Base-by-base conservation (phyloP, 148 eudicot genomes). In the Fagopyrum esculentum region DNA sequence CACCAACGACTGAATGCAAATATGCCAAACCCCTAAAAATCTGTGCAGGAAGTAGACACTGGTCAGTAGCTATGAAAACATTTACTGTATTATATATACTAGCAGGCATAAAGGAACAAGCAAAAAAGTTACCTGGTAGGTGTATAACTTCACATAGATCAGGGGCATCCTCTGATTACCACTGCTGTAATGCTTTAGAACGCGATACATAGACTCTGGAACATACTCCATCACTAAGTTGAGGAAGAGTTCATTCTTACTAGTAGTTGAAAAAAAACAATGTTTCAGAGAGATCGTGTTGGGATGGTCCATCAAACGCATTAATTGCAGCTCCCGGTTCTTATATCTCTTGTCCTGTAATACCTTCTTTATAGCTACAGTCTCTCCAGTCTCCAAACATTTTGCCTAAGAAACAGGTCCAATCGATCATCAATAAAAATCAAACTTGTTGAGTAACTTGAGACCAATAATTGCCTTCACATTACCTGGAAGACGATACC, bases 181-280 rank as follows among this genome's bases (percentile, higher is more conserved):
- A 60, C 79, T 82, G 80, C 79, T 83, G 63, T 84, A 86, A 71
- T 86, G 89, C 81, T 88, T 88, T 76, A 88, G 64, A 71, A 83
- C 85, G 43, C 85, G 78, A 74, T 72, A 88, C 80, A 88, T 81
- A 47, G 81, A 81, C 80, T 86, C 92, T 4, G 92, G 92, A 71
- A 88, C 92, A 81, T 84, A 88, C 73, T 88, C 92, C 92, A 88
- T 88, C 19, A 88, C 92, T 73, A 88, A 78, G 79, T 88, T 88
- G 45, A 88, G 87, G 77, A 84, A 88, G 66, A 86, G 86, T 79
- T 88, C 92, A 52, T 88, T 63, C 77, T 80, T 83, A 61, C 79
- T 77, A 17, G 92, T 86, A 19, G 89, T 88, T 64, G 92, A 86
- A 77, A 76, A 88, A 82, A 88, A 88, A 69, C 86, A 86, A 77